Conservation (phyloP, 441 rosid genomes). For the Metrosideros polymorpha region DNA sequence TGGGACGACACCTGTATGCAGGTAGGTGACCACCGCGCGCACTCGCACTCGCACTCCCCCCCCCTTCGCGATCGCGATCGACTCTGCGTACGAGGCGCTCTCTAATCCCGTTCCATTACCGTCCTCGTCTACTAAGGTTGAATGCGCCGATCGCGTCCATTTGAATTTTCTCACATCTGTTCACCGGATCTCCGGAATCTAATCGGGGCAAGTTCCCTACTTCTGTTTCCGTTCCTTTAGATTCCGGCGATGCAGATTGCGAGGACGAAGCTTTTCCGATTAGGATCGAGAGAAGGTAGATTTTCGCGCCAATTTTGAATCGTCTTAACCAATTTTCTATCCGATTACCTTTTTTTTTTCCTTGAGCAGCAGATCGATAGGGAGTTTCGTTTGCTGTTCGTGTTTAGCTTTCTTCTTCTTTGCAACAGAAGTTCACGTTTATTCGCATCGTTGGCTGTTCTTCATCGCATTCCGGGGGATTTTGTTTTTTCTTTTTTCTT, state of each 20-base stretch:
- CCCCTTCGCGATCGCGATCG: not conserved
- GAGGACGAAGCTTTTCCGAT: not conserved
- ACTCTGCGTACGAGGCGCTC: not conserved
- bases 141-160: not conserved
- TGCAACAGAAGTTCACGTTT: not conserved
- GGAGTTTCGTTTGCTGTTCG: not conserved
- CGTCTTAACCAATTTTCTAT: not conserved
- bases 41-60: not conserved
- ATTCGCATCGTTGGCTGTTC: not conserved
- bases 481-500: not conserved
- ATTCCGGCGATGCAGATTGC: not conserved
- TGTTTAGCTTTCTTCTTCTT: not conserved
- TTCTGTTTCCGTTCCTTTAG: not conserved
- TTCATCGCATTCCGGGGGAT: not conserved
- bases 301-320: not conserved
- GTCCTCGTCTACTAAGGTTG: not conserved
- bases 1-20: constrained; percentile 98
- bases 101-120: not conserved
- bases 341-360: rapidly evolving
- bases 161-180: not conserved
- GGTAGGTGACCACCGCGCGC: constrained; percentile 17
- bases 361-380: not conserved
- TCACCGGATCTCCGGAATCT: not conserved
- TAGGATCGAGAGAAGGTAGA: not conserved
- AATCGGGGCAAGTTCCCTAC: not conserved